Conservation (phyloP, 2,329 filamentous ascomycete genomes). For the Penicillium palitans region DNA sequence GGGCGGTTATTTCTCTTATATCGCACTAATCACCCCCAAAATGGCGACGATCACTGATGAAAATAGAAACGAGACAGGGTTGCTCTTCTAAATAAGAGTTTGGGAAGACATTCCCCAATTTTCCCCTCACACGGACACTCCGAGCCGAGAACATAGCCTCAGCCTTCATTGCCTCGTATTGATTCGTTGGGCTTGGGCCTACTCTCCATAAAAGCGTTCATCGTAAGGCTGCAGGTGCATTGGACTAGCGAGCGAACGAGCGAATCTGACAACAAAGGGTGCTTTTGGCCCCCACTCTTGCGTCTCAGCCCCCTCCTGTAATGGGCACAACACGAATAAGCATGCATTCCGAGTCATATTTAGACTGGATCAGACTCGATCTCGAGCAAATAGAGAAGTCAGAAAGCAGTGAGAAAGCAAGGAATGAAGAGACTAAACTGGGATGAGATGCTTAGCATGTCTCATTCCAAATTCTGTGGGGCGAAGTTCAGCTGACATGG, state of each 20-base stretch:
- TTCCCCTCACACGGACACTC: constrained; percentile 12
- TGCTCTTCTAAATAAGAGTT: neutral
- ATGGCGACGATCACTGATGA: neutral
- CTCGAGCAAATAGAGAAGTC: neutral
- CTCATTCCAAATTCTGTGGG: neutral
- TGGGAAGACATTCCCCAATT: neutral
- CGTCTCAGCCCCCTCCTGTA: constrained; percentile 14
- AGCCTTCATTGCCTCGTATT: neutral
- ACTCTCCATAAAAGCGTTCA: neutral
- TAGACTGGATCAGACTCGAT: neutral
- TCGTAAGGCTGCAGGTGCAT: constrained; percentile 29
- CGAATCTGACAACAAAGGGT: constrained; percentile 1
- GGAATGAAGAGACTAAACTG: neutral
- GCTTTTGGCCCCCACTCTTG: constrained; percentile 18
- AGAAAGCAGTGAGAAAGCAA: neutral
- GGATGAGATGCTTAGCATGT: neutral
- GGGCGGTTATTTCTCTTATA: constrained; percentile 1
- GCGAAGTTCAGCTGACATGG: constrained; percentile 17
- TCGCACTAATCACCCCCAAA: neutral
- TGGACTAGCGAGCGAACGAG: constrained; percentile 20
- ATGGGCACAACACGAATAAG: constrained; percentile 4
- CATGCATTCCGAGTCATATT: neutral
- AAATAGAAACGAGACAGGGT: neutral
- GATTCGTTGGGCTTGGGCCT: constrained; percentile 6
- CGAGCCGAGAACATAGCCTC: constrained; percentile 7